Percentiles rank a stretch among this genome's conserved stretches.
phyloP scores from a whole-genome alignment of 257 asterid genomes.

The Hygrophila difformis region DNA sequence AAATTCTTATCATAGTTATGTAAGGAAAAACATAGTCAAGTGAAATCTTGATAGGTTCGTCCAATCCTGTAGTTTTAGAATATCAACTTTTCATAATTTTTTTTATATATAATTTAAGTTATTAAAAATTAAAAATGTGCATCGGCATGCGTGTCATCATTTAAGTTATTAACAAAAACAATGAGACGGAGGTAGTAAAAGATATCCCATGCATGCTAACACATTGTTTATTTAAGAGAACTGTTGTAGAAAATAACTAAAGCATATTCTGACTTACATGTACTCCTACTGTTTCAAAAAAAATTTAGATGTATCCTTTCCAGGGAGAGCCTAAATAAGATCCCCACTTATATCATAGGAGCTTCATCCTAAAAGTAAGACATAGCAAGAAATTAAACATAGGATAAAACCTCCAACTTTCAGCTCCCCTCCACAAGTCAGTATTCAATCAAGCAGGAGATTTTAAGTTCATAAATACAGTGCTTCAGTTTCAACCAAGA shows the following conservation, averaged over 20 bases:
- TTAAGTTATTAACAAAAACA: no score
- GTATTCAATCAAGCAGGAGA: not conserved
- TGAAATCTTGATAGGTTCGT: no score
- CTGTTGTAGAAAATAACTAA: not conserved
- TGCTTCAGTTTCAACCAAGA: slow-evolving; percentile 52
- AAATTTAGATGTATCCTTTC: not conserved
- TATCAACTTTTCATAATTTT: no score
- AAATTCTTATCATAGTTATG: no score
- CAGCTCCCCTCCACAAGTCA: not conserved
- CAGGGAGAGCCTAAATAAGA: not conserved
- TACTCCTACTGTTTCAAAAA: not conserved
- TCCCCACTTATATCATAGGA: not conserved
- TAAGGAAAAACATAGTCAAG: no score
- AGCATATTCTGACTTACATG: not conserved
- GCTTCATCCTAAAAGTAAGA: no score
- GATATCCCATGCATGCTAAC: slow-evolving; percentile 1
- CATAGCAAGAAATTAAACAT: not conserved
- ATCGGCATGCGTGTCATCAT: no score
- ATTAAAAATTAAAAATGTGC: no score
- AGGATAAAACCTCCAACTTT: not conserved
- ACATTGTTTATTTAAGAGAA: slow-evolving; percentile 3
- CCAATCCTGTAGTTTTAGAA: no score
- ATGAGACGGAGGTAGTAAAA: no score
- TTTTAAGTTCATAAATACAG: slow-evolving; percentile 2
- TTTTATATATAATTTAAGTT: no score